Conservation (phyloP, 2,329 filamentous ascomycete species). For the Neofusicoccum sp. region DNA sequence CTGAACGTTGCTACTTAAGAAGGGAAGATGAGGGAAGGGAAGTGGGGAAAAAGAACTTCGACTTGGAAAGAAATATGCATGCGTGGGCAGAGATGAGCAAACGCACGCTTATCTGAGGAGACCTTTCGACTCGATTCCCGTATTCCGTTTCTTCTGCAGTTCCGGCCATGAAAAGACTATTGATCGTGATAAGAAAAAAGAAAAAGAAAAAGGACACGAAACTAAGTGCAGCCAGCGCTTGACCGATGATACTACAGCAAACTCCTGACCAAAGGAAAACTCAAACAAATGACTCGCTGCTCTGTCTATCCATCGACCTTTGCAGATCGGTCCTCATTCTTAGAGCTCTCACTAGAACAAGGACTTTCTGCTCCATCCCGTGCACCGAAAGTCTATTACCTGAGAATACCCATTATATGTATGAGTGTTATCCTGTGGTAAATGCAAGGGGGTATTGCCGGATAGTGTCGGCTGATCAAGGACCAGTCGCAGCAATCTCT, state of each 20-base stretch:
- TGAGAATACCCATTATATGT: conserved; percentile 2
- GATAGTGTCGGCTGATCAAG: conserved; percentile 6
- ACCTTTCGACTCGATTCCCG: background rate
- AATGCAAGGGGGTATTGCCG: background rate
- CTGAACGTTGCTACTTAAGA: no score
- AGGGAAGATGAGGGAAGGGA: background rate
- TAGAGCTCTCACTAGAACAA: background rate
- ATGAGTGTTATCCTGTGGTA: background rate
- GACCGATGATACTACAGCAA: background rate
- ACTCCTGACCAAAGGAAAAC: background rate
- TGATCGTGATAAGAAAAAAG: background rate
- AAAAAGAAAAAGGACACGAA: background rate
- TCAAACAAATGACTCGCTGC: background rate
- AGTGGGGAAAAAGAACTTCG: background rate
- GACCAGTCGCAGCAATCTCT: conserved; percentile 35
- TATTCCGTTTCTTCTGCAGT: background rate
- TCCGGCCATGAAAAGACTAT: background rate
- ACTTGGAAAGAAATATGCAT: background rate
- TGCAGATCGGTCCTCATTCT: background rate
- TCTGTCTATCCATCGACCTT: conserved; percentile 5
- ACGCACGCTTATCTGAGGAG: background rate
- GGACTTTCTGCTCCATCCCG: background rate
- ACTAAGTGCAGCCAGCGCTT: background rate
- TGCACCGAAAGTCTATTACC: conserved; percentile 12
- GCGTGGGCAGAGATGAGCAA: background rate